Conservation (phyloP, 2,329 filamentous ascomycete species). For the Penicillium sclerotigenum region DNA sequence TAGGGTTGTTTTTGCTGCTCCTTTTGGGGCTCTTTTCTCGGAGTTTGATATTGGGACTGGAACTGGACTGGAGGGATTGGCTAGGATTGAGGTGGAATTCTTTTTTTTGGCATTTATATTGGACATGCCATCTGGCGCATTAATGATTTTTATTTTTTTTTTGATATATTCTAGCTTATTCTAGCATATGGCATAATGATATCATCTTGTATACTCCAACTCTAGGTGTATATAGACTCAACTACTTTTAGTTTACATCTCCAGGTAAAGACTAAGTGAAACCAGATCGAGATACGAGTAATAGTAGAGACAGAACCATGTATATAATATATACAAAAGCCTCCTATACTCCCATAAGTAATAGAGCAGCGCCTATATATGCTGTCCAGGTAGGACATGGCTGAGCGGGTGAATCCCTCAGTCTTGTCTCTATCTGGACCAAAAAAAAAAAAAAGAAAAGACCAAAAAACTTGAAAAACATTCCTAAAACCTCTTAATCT, state of each 20-base stretch:
- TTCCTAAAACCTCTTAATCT: no score
- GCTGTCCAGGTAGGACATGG: background rate
- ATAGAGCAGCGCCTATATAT: background rate
- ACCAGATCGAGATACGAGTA: background rate
- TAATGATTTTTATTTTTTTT: background rate
- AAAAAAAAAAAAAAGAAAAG: background rate
- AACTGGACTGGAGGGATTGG: background rate
- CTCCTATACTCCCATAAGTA: background rate
- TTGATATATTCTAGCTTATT: background rate
- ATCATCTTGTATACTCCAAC: background rate
- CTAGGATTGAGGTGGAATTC: background rate
- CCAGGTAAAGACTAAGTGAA: background rate
- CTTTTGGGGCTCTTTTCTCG: background rate
- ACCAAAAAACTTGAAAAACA: no score
- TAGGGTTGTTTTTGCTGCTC: background rate
- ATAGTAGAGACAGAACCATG: background rate
- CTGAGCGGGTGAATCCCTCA: background rate
- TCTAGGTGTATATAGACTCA: background rate
- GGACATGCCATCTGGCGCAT: background rate
- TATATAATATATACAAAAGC: background rate
- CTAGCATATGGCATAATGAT: constrained; percentile 7
- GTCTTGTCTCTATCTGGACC: background rate
- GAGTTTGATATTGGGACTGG: constrained; percentile 4
- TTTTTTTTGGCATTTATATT: background rate
- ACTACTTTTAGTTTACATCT: background rate